These are phyloP conservation scores for Tolypocladium tundrense DNA, from an alignment of 2,329 filamentous ascomycete species.

Conservation along the genomic window DNA sequence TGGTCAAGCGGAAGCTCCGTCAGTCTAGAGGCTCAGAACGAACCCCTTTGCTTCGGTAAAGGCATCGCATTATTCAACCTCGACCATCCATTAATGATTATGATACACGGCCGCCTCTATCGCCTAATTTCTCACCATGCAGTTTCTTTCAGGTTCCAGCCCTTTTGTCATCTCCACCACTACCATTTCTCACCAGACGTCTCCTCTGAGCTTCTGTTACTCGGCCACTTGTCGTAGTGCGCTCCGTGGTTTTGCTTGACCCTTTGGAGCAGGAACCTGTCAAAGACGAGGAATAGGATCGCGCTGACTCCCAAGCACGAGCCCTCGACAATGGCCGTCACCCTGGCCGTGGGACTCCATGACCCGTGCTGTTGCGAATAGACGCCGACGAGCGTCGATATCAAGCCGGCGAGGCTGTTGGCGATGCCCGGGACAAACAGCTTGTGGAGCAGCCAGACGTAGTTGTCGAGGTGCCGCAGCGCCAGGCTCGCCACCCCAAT, in stretches of 20 bases:
- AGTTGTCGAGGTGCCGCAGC: constrained; percentile 33
- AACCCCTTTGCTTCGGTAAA: constrained; percentile 18
- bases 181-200: background rate
- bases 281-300: constrained; percentile 18
- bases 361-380: constrained; percentile 35
- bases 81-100: background rate
- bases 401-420: constrained; percentile 37
- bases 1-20: constrained; percentile 25
- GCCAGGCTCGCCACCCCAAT: constrained; percentile 31
- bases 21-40: constrained; percentile 15
- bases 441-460: constrained; percentile 43
- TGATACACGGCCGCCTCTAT: background rate
- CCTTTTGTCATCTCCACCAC: background rate
- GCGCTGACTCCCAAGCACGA: constrained; percentile 14
- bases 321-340: constrained; percentile 25
- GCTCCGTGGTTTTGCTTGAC: constrained; percentile 17
- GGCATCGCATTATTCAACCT: background rate
- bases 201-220: background rate
- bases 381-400: constrained; percentile 38
- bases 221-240: constrained; percentile 11
- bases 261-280: constrained; percentile 18
- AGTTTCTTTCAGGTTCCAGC: background rate
- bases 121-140: background rate
- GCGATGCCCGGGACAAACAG: constrained; percentile 35
- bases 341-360: constrained; percentile 31